Evolutionary conservation across 1,139 yeast species (phyloP).

Genomic region (Wickerhamomyces sp.): DNA sequence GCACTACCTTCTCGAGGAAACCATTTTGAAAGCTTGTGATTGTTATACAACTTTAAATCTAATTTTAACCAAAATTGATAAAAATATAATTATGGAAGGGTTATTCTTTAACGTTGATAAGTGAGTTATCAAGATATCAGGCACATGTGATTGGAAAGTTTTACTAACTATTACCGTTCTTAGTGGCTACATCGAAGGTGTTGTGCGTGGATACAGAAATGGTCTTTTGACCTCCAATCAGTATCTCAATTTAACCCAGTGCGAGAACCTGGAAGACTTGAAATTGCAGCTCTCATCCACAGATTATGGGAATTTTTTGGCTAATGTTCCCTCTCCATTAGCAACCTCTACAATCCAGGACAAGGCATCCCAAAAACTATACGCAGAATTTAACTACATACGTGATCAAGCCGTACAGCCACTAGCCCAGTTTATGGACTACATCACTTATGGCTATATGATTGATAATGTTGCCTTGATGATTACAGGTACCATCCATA

Average conservation of each 20-base stretch:
- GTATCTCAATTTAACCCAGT: constrained; percentile 89
- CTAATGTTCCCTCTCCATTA: constrained; percentile 76
- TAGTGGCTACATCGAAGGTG: constrained; percentile 84
- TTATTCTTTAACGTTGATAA: constrained; percentile 78
- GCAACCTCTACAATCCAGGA: constrained; percentile 83
- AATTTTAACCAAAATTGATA: not conserved
- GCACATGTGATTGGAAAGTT: not conserved
- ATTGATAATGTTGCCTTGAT: constrained; percentile 94
- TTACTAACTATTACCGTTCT: not conserved
- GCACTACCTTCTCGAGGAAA: too few relatives aligned
- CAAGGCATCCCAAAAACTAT: constrained; percentile 67
- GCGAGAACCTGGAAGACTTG: constrained; percentile 91
- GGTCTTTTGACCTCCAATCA: constrained; percentile 76
- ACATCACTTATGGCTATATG: constrained; percentile 94
- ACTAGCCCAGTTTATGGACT: constrained; percentile 79
- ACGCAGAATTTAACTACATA: constrained; percentile 80
- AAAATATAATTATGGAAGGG: constrained; percentile 81
- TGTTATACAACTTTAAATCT: not conserved
- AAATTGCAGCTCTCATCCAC: constrained; percentile 92
- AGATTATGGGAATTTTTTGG: constrained; percentile 87
- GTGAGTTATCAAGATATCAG: constrained; percentile 23
- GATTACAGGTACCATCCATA: constrained; percentile 96
- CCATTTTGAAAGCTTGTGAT: not conserved
- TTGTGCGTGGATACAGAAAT: constrained; percentile 89
- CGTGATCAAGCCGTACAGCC: constrained; percentile 81